Conservation (phyloP, 345 rosid species). For the Carallia brachiata region DNA sequence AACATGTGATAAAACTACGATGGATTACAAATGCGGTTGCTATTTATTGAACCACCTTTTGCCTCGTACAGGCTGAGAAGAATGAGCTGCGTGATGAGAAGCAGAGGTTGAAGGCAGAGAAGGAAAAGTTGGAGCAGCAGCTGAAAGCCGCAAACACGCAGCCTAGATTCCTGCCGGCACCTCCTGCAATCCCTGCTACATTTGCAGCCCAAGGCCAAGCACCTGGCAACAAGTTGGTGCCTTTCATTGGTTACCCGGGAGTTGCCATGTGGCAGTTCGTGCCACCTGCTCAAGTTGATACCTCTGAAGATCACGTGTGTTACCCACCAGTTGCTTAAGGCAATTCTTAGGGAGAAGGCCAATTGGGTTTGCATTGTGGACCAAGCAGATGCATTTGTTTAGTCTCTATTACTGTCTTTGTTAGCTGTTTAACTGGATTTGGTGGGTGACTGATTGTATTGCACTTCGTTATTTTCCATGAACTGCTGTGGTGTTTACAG, state of each 20-base stretch:
- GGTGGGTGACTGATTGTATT: conserved; percentile 32
- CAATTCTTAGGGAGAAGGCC: conserved; percentile 6
- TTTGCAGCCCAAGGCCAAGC: conserved; percentile 56
- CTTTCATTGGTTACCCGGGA: conserved; percentile 64
- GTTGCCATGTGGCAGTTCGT: conserved; percentile 95
- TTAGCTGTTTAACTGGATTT: conserved; percentile 49
- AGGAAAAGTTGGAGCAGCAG: conserved; percentile 73
- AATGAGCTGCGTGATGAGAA: conserved; percentile 90
- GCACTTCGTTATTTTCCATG: conserved; percentile 21
- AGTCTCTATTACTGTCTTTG: conserved; percentile 36
- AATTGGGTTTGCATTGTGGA: conserved; percentile 41
- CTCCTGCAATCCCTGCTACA: conserved; percentile 54
- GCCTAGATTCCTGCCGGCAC: conserved; percentile 58
- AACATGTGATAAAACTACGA: neutral
- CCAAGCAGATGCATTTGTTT: conserved; percentile 38
- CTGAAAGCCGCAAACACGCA: conserved; percentile 57
- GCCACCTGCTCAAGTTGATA: conserved; percentile 70
- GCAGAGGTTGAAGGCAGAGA: conserved; percentile 64
- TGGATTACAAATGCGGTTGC: neutral
- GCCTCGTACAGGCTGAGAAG: conserved; percentile 62
- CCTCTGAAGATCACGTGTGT: conserved; percentile 86
- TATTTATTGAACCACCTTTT: neutral
- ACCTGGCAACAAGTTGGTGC: conserved; percentile 72
- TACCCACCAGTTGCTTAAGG: conserved; percentile 87
- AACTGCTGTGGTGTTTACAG: conserved; percentile 28